These are phyloP conservation scores for Leucosporidium scottii DNA, from an alignment of 768 basidiomycete genomes.

Conservation along the genomic window DNA sequence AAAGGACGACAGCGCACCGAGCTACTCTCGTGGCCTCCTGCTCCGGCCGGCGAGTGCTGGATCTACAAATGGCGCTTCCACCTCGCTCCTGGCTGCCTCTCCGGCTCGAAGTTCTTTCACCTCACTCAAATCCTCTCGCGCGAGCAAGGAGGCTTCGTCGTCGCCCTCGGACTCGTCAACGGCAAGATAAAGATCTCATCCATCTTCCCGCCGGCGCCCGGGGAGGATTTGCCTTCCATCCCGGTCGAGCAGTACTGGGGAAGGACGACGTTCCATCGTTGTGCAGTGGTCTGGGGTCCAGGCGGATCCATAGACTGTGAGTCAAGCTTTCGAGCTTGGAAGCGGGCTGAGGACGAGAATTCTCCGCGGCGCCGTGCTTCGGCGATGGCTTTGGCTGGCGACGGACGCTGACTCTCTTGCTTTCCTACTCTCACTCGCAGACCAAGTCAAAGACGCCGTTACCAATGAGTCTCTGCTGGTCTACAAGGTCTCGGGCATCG, in stretches of 20 bases:
- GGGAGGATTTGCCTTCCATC: not conserved
- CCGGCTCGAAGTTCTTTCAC: slow-evolving; percentile 28
- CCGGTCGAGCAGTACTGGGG: slow-evolving; percentile 8
- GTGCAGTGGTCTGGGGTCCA: too few relatives aligned
- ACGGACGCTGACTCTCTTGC: too few relatives aligned
- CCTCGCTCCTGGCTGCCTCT: slow-evolving; percentile 8
- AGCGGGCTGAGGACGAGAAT: too few relatives aligned
- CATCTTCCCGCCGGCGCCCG: not conserved
- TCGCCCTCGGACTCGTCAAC: slow-evolving; percentile 25
- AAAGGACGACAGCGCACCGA: slow-evolving; percentile 7
- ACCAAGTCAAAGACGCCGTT: too few relatives aligned
- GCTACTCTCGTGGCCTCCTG: slow-evolving; percentile 20
- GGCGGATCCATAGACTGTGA: too few relatives aligned
- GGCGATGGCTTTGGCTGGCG: too few relatives aligned
- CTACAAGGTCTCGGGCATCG: too few relatives aligned
- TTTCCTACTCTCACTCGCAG: too few relatives aligned
- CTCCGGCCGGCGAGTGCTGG: slow-evolving; percentile 6
- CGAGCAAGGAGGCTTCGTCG: slow-evolving; percentile 17
- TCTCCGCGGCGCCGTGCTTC: too few relatives aligned
- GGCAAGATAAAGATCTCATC: slow-evolving; percentile 15
- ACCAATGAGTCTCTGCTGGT: too few relatives aligned
- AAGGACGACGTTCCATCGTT: not conserved
- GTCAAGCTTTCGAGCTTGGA: too few relatives aligned
- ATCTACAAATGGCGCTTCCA: slow-evolving; percentile 24
- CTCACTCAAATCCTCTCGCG: slow-evolving; percentile 27